Percentiles rank a stretch among this genome's conserved stretches.
Conservation (phyloP, 305 asterid species). For the Solanum aculeatissimum region DNA sequence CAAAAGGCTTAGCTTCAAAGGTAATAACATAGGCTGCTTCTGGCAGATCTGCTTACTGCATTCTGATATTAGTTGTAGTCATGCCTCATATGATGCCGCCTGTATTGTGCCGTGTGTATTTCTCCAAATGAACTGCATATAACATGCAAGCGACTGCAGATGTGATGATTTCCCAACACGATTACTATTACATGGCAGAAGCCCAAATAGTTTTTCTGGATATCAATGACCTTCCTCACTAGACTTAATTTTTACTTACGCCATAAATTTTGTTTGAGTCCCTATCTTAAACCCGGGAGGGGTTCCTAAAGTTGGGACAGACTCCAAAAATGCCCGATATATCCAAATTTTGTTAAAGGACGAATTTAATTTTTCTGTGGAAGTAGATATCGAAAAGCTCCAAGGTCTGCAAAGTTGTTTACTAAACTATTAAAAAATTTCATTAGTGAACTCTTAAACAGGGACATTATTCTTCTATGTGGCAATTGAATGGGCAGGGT, state of each 20-base stretch:
- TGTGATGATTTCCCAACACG: not conserved
- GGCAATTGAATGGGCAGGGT: not conserved
- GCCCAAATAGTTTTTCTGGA: not conserved
- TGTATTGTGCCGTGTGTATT: not conserved
- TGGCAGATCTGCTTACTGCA: not conserved
- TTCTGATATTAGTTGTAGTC: not conserved
- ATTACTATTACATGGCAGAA: not conserved
- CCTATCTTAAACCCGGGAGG: no score
- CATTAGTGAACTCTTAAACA: not conserved
- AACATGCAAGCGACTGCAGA: not conserved
- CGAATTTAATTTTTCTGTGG: not conserved
- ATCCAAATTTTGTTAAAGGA: not conserved
- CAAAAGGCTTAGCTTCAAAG: conserved; percentile 17
- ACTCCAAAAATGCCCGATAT: not conserved
- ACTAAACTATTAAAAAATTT: not conserved
- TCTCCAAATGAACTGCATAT: not conserved
- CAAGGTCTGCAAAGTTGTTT: not conserved
- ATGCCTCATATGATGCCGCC: not conserved
- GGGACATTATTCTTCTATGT: not conserved
- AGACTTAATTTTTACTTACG: not conserved
- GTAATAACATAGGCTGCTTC: not conserved
- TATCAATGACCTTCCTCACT: not conserved
- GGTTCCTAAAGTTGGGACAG: not conserved
- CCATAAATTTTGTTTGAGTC: no score
- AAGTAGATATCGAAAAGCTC: not conserved